These are phyloP conservation scores for Diplosphaera chodatii DNA, from an alignment of 139 green algal genomes.

Conservation along the genomic window DNA sequence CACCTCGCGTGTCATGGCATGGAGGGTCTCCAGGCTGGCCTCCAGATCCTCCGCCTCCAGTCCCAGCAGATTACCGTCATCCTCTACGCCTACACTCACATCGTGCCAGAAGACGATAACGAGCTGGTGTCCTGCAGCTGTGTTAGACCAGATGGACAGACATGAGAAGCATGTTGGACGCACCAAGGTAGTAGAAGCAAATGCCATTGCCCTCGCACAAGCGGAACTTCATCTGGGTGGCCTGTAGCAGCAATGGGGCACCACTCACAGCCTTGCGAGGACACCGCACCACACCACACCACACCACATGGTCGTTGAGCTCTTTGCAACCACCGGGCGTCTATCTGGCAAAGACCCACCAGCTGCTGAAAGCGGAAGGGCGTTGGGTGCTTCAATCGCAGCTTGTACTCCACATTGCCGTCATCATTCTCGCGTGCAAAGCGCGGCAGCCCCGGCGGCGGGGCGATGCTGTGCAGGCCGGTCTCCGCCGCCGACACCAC, in stretches of 20 bases:
- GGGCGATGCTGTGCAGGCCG: not conserved
- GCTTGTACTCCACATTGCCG: slow-evolving; percentile 84
- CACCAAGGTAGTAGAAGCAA: slow-evolving; percentile 75
- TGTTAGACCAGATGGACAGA: too few species aligned
- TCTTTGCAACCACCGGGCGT: too few species aligned
- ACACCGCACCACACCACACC: too few species aligned
- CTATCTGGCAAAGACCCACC: slow-evolving; percentile 23
- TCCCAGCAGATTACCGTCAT: slow-evolving; percentile 76
- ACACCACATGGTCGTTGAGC: too few species aligned
- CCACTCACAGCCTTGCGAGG: not conserved
- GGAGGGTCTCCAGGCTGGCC: slow-evolving; percentile 50
- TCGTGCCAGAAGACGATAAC: not conserved
- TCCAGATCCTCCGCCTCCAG: slow-evolving; percentile 49
- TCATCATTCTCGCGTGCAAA: slow-evolving; percentile 50
- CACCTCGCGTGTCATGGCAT: slow-evolving; percentile 60
- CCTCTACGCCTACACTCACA: slow-evolving; percentile 64
- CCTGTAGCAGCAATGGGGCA: slow-evolving; percentile 28
- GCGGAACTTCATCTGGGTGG: slow-evolving; percentile 82
- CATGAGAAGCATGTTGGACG: slow-evolving; percentile 1
- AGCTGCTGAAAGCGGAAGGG: slow-evolving; percentile 74
- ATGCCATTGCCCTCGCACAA: slow-evolving; percentile 72
- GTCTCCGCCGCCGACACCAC: too few species aligned
- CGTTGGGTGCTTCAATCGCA: slow-evolving; percentile 50
- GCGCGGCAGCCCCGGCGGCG: not conserved
- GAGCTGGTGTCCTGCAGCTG: too few species aligned